phyloP scores from a whole-genome alignment of 2,329 filamentous ascomycete genomes.

The Trichoderma breve region DNA sequence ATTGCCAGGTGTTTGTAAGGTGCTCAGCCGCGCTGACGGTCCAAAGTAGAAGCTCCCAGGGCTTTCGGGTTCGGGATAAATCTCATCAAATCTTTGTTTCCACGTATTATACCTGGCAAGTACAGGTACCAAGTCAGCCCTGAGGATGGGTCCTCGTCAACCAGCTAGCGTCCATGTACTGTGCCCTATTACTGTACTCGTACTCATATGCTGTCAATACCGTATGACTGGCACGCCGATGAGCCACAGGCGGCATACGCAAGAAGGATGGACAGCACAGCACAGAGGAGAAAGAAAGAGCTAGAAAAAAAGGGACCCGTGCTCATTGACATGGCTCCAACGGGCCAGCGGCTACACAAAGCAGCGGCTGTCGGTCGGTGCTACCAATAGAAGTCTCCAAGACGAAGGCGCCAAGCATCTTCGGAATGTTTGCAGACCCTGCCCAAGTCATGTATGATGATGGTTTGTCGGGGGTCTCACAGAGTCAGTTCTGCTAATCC shows the following conservation, averaged over 20 bases:
- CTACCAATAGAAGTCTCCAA: background rate
- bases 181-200: background rate
- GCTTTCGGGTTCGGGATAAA: background rate
- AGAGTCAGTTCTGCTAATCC: background rate
- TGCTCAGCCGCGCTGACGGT: background rate
- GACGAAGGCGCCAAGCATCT: background rate
- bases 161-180: background rate
- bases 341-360: background rate
- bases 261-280: background rate
- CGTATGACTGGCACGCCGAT: background rate
- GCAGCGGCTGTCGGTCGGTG: background rate
- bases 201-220: background rate
- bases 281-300: background rate
- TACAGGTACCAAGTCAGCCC: slow-evolving; percentile 17
- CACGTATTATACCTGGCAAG: background rate
- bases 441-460: background rate
- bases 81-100: background rate
- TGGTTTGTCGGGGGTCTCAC: background rate
- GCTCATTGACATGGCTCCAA: background rate
- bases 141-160: slow-evolving; percentile 2
- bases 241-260: background rate
- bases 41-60: background rate
- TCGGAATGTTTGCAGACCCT: slow-evolving; percentile 7
- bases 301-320: background rate
- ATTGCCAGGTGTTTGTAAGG: background rate